Base-by-base conservation (phyloP, 2,329 filamentous ascomycete species). In the Conoideocrella luteorostrata region DNA sequence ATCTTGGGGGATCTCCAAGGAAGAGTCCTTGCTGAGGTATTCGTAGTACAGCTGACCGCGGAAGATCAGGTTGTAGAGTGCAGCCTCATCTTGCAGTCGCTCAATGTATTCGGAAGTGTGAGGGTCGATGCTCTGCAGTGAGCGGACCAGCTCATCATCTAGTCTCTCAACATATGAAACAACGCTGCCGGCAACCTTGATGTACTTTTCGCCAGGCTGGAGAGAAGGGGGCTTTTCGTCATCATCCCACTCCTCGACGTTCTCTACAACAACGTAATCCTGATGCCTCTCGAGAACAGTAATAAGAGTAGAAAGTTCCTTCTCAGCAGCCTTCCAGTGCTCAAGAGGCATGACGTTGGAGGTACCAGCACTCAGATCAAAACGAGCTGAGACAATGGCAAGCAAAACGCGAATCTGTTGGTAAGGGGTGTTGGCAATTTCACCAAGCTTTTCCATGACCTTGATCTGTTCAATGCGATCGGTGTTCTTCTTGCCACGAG, bases 61-160 rank as follows among this genome's bases (percentile, higher is more conserved):
- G 63, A 96, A 84, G 63, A 98, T 87, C 67, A 88, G 85, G 67
- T 88, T 89, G 74, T 98, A 98, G 41, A 98, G 75, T 39, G 84
- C 73, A 50, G 84, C 85, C 72, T 98, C 93, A 58, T 98, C 93
- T 44, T 86, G 85, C 47, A 98, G 72, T 47, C 94, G 82, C 64
- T 98, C 93, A 50, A 98, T 95, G 63, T 98, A 98, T 70, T 98
- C 93, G 23, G 93, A 93, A 32, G 93, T 98, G 70, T 98, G 93
- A 45, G 93, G 94, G 64, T 98, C 93, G 60, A 98, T 96, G 67
- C 84, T 87, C 68, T 98, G 93, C 41, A 98, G 77, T n/a, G 93
- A 96, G 56, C 93, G 84, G 49, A 88, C 95, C 51, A 98, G 86
- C 71, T 98, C 94, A 60, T 98, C 93, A 59, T 98, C 93, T 17